A percentile compares a stretch with the other conserved stretches of the same genome.
phyloP scores from a whole-genome alignment of 140 eudicot species.

The Oenanthe javanica region DNA sequence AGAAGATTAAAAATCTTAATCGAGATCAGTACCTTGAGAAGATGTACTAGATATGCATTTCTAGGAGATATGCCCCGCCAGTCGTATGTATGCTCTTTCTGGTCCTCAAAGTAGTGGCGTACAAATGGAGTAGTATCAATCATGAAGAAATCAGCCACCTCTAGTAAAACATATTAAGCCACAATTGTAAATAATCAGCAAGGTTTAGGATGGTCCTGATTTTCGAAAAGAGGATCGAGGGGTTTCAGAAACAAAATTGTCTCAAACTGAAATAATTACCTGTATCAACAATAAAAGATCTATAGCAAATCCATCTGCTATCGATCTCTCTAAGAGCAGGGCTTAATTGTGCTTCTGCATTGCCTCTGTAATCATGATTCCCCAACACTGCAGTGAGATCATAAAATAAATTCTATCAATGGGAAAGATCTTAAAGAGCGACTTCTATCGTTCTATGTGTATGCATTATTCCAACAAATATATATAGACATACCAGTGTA shows the following conservation, averaged over 20 bases:
- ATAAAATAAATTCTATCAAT: neutral
- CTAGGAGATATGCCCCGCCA: slow-evolving; percentile 59
- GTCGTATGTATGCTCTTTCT: slow-evolving; percentile 52
- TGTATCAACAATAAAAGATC: slow-evolving; percentile 55
- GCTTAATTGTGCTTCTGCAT: slow-evolving; percentile 65
- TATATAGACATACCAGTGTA: slow-evolving; percentile 41
- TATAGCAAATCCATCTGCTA: slow-evolving; percentile 73
- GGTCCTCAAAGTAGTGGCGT: slow-evolving; percentile 33
- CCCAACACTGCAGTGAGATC: slow-evolving; percentile 55
- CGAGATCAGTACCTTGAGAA: slow-evolving; percentile 22
- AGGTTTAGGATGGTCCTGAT: too few relatives aligned
- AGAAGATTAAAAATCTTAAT: neutral
- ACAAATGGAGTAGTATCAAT: slow-evolving; percentile 80
- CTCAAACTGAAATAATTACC: slow-evolving; percentile 15
- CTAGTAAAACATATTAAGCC: slow-evolving; percentile 18
- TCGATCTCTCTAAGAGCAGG: slow-evolving; percentile 54
- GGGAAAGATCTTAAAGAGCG: neutral
- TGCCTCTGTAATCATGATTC: slow-evolving; percentile 83
- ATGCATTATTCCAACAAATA: neutral
- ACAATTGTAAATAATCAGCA: neutral
- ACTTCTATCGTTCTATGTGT: neutral
- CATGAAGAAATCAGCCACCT: slow-evolving; percentile 58
- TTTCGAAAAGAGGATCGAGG: too few relatives aligned
- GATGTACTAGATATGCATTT: slow-evolving; percentile 30
- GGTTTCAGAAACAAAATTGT: neutral